Evolutionary conservation across 768 basidiomycete genomes (phyloP).

Genomic region (Russula emetica): DNA sequence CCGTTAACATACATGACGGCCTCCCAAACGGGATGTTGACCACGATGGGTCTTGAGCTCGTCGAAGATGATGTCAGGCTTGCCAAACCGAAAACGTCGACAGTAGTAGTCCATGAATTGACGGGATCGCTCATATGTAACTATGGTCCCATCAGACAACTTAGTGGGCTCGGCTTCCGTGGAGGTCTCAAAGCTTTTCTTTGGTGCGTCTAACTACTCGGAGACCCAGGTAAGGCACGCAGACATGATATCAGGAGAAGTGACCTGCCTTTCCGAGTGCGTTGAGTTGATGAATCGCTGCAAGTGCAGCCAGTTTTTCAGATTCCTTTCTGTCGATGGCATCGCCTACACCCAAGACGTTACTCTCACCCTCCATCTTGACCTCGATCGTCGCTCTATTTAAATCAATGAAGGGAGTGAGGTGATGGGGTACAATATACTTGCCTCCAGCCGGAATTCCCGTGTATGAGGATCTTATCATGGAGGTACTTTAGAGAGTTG

Average conservation of each 20-base stretch:
- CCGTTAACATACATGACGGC: constrained; percentile 73
- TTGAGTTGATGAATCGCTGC: constrained; percentile 71
- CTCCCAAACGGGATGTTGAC: constrained; percentile 49
- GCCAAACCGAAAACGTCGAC: constrained; percentile 67
- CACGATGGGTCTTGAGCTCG: constrained; percentile 33
- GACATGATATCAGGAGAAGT: not conserved
- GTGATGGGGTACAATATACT: constrained; percentile 18
- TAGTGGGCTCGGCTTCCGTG: constrained; percentile 28
- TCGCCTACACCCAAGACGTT: constrained; percentile 61
- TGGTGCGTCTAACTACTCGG: constrained; percentile 9
- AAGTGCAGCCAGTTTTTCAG: constrained; percentile 71
- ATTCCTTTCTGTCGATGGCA: constrained; percentile 51
- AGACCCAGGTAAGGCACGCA: not conserved
- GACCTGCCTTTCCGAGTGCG: constrained; percentile 56
- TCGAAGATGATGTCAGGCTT: constrained; percentile 65
- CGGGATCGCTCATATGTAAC: constrained; percentile 71
- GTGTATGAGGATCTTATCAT: constrained; percentile 33
- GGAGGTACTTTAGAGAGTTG: constrained; percentile 33
- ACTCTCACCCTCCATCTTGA: constrained; percentile 29
- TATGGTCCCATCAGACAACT: constrained; percentile 51
- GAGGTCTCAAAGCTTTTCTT: constrained; percentile 8
- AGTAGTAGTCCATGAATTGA: constrained; percentile 95
- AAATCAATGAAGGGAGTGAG: constrained; percentile 3
- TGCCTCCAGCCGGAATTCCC: constrained; percentile 46
- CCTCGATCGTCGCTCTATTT: constrained; percentile 21